Conservation (phyloP, 169 alveolate genomes). For the Eimeria brunetti region DNA sequence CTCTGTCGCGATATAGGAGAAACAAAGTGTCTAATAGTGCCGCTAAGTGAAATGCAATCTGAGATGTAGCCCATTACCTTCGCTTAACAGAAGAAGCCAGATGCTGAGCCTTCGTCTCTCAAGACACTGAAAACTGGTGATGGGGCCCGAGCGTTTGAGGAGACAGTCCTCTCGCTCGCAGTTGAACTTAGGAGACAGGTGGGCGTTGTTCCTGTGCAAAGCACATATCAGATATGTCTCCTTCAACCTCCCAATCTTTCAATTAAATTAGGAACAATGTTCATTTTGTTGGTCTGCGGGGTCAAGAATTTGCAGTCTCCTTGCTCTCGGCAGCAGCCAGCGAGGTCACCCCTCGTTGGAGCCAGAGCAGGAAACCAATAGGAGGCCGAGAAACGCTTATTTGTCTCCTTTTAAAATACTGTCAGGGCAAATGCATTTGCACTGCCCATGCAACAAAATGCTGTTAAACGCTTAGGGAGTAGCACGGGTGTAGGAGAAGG, state of each 20-base stretch:
- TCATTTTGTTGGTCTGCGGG: neutral
- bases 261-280: neutral
- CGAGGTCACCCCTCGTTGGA: conserved; percentile 1
- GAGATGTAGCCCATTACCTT: neutral
- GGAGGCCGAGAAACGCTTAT: neutral
- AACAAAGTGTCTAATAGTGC: neutral
- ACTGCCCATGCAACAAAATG: neutral
- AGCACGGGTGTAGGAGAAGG: neutral
- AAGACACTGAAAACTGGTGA: neutral
- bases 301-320: neutral
- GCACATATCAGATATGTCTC: neutral
- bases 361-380: neutral
- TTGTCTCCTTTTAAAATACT: neutral
- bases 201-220: neutral
- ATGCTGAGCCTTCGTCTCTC: neutral
- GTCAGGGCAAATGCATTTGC: neutral
- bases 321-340: neutral
- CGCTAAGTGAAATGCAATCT: neutral
- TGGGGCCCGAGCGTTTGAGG: conserved; percentile 6
- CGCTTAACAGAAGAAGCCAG: neutral
- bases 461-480: neutral
- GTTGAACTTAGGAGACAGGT: neutral
- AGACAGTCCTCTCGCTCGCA: neutral
- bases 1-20: neutral
- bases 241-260: neutral